phyloP scores from a whole-genome alignment of 257 asterid species.

The Linaria vulgaris region DNA sequence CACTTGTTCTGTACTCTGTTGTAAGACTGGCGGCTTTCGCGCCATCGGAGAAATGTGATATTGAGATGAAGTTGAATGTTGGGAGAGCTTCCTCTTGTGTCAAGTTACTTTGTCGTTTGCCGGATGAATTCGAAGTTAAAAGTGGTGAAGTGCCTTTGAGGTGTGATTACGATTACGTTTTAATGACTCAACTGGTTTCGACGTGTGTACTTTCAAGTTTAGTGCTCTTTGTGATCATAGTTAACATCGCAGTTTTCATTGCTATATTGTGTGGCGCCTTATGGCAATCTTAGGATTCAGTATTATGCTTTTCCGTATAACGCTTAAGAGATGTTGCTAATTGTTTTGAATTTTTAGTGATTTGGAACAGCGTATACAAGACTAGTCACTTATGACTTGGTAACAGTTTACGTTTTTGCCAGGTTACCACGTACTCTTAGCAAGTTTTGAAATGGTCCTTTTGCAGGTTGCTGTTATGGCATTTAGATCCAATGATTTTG shows the following conservation, averaged over 20 bases:
- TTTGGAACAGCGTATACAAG: neutral
- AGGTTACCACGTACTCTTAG: neutral
- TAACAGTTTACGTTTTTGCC: neutral
- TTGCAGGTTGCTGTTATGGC: constrained; percentile 72
- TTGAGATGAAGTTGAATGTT: constrained; percentile 26
- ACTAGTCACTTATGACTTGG: neutral
- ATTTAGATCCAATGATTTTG: constrained; percentile 60
- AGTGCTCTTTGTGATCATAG: too few species aligned
- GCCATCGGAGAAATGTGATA: constrained; percentile 27
- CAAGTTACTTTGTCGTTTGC: constrained; percentile 39
- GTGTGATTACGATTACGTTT: constrained; percentile 30
- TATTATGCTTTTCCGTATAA: constrained; percentile 5
- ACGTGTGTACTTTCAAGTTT: too few species aligned
- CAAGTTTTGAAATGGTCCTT: constrained; percentile 17
- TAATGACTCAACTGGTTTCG: too few species aligned
- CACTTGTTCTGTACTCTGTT: constrained; percentile 43
- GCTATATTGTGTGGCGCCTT: neutral
- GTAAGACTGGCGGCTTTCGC: constrained; percentile 52
- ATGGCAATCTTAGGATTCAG: neutral
- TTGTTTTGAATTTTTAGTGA: neutral
- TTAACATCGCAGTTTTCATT: neutral
- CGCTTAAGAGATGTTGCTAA: neutral
- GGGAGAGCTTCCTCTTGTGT: constrained; percentile 37
- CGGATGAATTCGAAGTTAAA: constrained; percentile 34
- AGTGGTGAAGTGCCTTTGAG: constrained; percentile 62